Conservation (phyloP, 805 yeast species). For the Ogataea pilisensis region DNA sequence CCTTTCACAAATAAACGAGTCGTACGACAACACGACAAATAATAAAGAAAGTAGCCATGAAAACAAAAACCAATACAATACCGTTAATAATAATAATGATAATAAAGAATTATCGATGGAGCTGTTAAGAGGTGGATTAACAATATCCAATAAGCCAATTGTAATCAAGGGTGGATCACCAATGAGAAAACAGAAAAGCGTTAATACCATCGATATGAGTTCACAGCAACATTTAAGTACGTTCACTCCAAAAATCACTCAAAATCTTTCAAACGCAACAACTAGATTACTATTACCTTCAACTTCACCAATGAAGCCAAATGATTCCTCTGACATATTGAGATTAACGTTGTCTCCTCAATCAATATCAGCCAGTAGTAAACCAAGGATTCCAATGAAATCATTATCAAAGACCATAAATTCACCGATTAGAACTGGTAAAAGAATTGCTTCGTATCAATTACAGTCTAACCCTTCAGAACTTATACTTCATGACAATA, state of each 20-base stretch:
- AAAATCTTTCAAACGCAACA: neutral
- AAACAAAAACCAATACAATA: constrained; percentile 3
- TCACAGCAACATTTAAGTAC: too few relatives aligned
- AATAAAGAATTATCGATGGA: constrained; percentile 1
- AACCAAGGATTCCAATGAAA: neutral
- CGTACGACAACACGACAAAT: too few relatives aligned
- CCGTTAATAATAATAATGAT: constrained; percentile 1
- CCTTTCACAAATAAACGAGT: too few relatives aligned
- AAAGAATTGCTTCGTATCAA: neutral
- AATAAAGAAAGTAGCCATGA: too few relatives aligned
- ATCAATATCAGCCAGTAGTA: too few relatives aligned
- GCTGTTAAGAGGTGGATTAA: constrained; percentile 9
- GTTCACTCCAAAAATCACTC: neutral
- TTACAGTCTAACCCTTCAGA: neutral
- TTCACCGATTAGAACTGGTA: neutral
- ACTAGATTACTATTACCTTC: too few relatives aligned
- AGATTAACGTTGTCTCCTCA: neutral
- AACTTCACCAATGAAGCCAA: constrained; percentile 1
- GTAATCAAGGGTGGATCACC: constrained; percentile 29
- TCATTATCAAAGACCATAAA: neutral
- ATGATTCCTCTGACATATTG: too few relatives aligned
- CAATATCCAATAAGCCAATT: constrained; percentile 24
- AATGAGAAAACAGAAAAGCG: constrained; percentile 12
- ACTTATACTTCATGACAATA: too few relatives aligned
- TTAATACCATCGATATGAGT: too few relatives aligned